These are phyloP conservation scores for Lactarius sp. DNA, from an alignment of 768 basidiomycete species.

Conservation along the genomic window DNA sequence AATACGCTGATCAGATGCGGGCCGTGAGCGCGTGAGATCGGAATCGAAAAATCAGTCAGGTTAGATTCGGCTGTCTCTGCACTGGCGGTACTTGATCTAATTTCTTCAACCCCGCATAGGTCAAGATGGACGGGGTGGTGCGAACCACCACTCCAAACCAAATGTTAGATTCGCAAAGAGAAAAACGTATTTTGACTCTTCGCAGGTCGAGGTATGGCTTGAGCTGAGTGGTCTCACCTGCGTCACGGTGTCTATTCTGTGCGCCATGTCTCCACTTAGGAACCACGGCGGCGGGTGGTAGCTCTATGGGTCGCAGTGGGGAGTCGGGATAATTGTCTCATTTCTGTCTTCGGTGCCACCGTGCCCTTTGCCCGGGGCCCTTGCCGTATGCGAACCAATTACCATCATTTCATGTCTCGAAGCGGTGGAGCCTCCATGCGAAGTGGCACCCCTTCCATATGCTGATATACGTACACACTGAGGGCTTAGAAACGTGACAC, in stretches of 20 bases:
- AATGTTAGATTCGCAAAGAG: too few relatives aligned
- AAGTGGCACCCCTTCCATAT: background rate
- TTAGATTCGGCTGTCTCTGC: too few relatives aligned
- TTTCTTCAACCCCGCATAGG: background rate
- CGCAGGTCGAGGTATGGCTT: background rate
- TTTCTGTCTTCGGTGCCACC: slow-evolving; percentile 5
- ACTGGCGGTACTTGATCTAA: background rate
- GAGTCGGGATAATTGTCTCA: background rate
- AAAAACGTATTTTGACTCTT: too few relatives aligned
- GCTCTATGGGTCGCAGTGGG: background rate
- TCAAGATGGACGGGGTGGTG: background rate
- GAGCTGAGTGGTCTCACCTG: background rate
- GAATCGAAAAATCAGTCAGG: too few relatives aligned
- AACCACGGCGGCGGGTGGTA: background rate
- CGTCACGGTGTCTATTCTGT: background rate
- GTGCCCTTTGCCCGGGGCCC: background rate
- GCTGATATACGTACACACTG: background rate
- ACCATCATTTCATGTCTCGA: background rate
- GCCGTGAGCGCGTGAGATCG: background rate
- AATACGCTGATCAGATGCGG: background rate
- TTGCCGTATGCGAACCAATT: background rate
- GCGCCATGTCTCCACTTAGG: background rate
- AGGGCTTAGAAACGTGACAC: background rate
- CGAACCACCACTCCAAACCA: background rate
- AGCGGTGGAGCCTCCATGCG: background rate